Percentiles rank a stretch among this genome's conserved stretches.
Evolutionary conservation across 1,139 yeast species (phyloP).

Genomic region (Magnusiomyces suaveolens): DNA sequence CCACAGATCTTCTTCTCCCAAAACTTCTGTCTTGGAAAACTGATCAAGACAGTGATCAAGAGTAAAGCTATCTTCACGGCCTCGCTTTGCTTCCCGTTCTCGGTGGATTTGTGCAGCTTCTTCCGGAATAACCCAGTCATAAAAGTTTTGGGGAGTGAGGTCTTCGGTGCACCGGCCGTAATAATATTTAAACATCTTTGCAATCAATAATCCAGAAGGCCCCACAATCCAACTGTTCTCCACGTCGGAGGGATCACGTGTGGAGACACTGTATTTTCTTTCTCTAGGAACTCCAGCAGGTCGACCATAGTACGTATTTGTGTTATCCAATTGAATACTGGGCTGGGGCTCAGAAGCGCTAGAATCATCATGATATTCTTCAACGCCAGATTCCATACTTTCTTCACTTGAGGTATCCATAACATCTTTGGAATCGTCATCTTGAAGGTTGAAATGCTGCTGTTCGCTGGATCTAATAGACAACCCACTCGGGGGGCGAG

Average conservation of each 20-base stretch:
- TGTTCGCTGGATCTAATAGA: not conserved
- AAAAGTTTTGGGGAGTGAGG: not conserved
- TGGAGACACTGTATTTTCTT: not conserved
- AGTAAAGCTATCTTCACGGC: slow-evolving; percentile 43
- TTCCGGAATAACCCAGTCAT: slow-evolving; percentile 31
- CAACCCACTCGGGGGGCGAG: not conserved
- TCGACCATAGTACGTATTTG: not conserved
- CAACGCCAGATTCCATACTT: not conserved
- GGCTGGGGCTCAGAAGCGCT: not conserved
- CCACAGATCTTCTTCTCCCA: slow-evolving; percentile 90
- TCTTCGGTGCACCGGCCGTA: not conserved
- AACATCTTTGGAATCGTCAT: not conserved
- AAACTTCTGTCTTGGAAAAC: slow-evolving; percentile 74
- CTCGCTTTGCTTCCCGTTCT: slow-evolving; percentile 34
- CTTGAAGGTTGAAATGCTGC: not conserved
- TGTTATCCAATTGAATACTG: not conserved
- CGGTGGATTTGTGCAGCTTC: slow-evolving; percentile 32
- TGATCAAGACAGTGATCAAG: slow-evolving; percentile 65
- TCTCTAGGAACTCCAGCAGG: not conserved
- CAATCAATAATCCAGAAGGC: not conserved
- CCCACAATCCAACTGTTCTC: slow-evolving; percentile 1
- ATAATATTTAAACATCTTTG: not conserved
- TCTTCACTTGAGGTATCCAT: not conserved
- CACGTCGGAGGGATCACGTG: not conserved
- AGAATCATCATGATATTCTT: not conserved